Evolutionary conservation across 140 eudicot species (phyloP).

Genomic region (Cichorium intybus): DNA sequence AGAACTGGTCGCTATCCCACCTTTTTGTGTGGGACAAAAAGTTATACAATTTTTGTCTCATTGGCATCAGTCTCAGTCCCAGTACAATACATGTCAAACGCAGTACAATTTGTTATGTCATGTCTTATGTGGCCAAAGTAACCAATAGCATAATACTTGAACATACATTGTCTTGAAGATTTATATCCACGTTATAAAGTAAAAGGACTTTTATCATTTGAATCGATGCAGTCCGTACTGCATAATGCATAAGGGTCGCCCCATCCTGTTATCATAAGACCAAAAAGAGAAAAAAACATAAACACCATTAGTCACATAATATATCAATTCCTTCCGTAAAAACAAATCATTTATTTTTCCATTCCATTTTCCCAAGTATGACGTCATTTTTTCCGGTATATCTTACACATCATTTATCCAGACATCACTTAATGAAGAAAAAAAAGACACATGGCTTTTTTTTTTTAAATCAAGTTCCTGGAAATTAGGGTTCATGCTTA

Average conservation of each 20-base stretch:
- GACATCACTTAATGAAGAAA: background rate
- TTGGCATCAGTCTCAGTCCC: background rate
- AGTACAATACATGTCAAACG: background rate
- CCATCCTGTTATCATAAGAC: constrained; percentile 57
- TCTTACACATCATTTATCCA: no score
- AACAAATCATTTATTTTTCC: background rate
- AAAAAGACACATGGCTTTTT: background rate
- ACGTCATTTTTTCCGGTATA: background rate
- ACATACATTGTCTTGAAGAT: constrained; percentile 83
- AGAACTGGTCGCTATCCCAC: background rate
- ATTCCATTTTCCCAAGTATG: background rate
- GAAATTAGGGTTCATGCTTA: constrained; percentile 33
- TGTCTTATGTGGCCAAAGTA: background rate
- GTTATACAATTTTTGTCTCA: background rate
- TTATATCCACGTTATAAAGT: constrained; percentile 83
- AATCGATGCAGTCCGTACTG: constrained; percentile 74
- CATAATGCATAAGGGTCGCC: constrained; percentile 96
- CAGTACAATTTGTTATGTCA: background rate
- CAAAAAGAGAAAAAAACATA: background rate
- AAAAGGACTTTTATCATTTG: constrained; percentile 81
- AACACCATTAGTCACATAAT: background rate
- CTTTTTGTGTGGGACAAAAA: background rate
- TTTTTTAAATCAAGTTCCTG: background rate
- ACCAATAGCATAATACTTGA: background rate
- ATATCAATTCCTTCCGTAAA: background rate